phyloP scores from a whole-genome alignment of 352 stramenopile genomes.

The Globisporangium spiculum region DNA sequence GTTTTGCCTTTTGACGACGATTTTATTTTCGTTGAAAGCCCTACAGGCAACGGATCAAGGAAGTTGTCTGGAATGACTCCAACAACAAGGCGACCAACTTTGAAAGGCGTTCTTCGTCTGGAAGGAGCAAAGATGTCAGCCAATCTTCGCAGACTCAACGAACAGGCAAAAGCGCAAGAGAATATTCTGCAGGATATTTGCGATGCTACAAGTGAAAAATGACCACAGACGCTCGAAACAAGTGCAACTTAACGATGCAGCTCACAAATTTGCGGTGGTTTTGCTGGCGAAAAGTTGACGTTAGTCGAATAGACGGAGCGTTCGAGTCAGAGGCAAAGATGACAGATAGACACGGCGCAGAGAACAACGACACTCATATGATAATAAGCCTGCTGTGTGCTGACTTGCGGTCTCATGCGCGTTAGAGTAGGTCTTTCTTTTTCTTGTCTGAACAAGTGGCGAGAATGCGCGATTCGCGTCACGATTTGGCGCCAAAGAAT shows the following conservation, averaged over 20 bases:
- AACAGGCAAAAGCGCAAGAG: neutral
- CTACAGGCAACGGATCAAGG: neutral
- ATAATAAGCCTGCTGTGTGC: neutral
- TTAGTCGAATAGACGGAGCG: neutral
- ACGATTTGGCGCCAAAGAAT: neutral
- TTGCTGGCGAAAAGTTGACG: neutral
- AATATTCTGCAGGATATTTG: neutral
- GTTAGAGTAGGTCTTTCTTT: neutral
- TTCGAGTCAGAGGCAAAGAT: neutral
- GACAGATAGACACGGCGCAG: neutral
- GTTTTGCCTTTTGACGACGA: neutral
- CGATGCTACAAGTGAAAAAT: neutral
- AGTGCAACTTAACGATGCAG: neutral
- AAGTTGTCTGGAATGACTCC: neutral
- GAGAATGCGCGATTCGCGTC: neutral
- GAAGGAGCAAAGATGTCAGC: neutral
- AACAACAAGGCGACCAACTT: neutral
- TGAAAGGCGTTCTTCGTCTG: no score
- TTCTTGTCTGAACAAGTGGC: neutral
- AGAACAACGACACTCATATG: neutral
- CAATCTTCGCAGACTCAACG: neutral
- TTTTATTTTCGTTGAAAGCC: neutral
- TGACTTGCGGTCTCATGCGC: neutral
- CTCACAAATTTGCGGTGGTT: neutral
- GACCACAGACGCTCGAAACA: neutral